Evolutionary conservation across 1,139 yeast species (phyloP), one percentile per base, ranked within the genome.

Genomic region (Hanseniaspora sp.): DNA sequence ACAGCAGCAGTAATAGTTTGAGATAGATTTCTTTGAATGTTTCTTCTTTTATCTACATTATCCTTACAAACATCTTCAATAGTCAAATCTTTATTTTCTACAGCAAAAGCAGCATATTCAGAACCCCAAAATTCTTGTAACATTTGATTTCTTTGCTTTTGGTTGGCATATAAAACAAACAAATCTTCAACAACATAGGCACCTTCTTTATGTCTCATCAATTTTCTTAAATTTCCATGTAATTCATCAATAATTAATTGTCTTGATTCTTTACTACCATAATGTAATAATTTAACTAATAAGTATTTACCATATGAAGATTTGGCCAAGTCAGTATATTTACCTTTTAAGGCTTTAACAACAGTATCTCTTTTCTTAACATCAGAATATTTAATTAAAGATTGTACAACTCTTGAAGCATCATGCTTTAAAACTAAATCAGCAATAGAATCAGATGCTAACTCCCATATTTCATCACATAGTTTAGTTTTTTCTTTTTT

Each of bases 141-240:
- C 83, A 92, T 88, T 70, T 87, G 96, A 55, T 80, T 79, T 69
- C 80, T 86, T 70, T 92, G 97, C 58, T 82, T 86, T 45, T 83
- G 77, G 33, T 88, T 80, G 5, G 96, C 79, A 68, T 90, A 92
- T 60, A 88, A 79, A 33, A 88, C 86, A 67, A 76, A 92, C 63
- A 88, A 76, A 74, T 92, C 98, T 71, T 92, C 97, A 59, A 90
- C 90, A 42, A 92, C 97, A 64, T 92, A 88, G n/a, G 97, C 97
- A 71, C 97, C 98, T 74, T 92, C 97, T 71, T 84, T 83, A 70
- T 92, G 97, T 74, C 95, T 82, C 94, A 92, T 88, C 60, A 92
- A 75, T 69, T 87, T 90, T 67, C 96, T 76, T 63, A 87, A 78
- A 63, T 83, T 83, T 53, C 97, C 97, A 65, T 88, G 95, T 59